Evolutionary conservation across 306 rosid species (phyloP), one percentile per base, ranked within the genome.

Genomic region (Quercus agrifolia): DNA sequence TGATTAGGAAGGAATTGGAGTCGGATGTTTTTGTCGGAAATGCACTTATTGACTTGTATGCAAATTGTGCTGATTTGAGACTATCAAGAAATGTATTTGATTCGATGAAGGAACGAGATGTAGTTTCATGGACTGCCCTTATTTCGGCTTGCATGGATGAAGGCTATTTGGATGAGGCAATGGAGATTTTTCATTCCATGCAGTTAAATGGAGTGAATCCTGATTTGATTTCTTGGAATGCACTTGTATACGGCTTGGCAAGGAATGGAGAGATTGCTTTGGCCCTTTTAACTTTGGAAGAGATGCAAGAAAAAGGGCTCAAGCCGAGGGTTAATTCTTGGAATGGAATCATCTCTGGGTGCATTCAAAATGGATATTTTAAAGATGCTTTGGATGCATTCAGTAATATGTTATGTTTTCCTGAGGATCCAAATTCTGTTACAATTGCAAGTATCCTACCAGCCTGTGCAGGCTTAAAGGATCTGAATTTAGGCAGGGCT

Each of bases 291-390:
- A 67, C 75, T 79, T 77, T 88, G 83, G 85, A 79, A 51, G 83
- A 25, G 21, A 86, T 86, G 85, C 83, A 88, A 81, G 86, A 74
- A 59, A 59, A 71, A 83, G 88, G 88, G 56, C 3, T 82, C 44
- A 67, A 74, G 67, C 85, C 89, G 3, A 84, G 79, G 62, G 87
- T 78, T 68, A 82, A 77, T 63, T 78, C 86, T 10, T 88, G 89
- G 91, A 88, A 85, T 55, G 88, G 89, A 52, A 66, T 88, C 31
- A 85, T 88, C 74, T 88, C 91, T 1, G 87, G 89, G 7, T 85
- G 86, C 63, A 74, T 70, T 78, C 87, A 85, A 74, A 88, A 76
- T 77, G 80, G 79, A 7, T 78, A 69, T 78, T 88, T 83, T 27
- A 68, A 70, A 79, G 89, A 83, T 59, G 91, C 89, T 44, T 77